Percentiles rank a stretch among this genome's conserved stretches.
Conservation (phyloP, 805 yeast species). For the Wickerhamiella brachini region DNA sequence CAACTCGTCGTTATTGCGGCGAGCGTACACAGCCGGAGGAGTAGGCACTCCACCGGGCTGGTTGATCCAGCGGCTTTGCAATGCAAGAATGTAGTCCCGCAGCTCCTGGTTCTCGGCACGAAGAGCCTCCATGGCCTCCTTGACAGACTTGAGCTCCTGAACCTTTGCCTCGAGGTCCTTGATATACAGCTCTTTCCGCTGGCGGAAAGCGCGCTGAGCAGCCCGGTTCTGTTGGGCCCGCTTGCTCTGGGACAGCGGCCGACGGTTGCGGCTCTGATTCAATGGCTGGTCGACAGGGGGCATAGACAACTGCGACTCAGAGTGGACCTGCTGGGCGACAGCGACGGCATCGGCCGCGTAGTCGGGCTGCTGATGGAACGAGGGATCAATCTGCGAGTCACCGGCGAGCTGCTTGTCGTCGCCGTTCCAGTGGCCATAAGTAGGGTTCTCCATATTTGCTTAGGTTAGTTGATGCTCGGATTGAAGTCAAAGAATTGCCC, state of each 20-base stretch:
- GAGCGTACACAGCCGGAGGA: conserved; percentile 27
- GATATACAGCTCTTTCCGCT: conserved; percentile 67
- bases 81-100: conserved; percentile 55
- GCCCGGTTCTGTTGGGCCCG: conserved; percentile 86
- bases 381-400: conserved; percentile 20
- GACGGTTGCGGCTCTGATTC: conserved; percentile 21
- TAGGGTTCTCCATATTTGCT: conserved; percentile 15
- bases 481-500: background rate
- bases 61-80: conserved; percentile 55
- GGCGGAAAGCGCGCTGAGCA: conserved; percentile 86
- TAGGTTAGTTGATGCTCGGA: background rate
- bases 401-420: conserved; percentile 18
- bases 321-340: conserved; percentile 19
- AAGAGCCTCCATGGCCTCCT: conserved; percentile 51
- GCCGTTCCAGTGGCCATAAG: conserved; percentile 19
- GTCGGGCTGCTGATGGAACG: conserved; percentile 18
- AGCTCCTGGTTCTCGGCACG: conserved; percentile 57
- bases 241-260: conserved; percentile 49
- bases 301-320: conserved; percentile 16
- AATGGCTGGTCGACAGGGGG: conserved; percentile 21
- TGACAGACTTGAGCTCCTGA: conserved; percentile 44
- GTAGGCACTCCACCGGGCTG: conserved; percentile 29
- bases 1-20: conserved; percentile 18
- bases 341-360: conserved; percentile 22
- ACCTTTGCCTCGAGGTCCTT: conserved; percentile 67